phyloP scores from a whole-genome alignment of 23 red algal species.

The Gracilaria gracilis region DNA sequence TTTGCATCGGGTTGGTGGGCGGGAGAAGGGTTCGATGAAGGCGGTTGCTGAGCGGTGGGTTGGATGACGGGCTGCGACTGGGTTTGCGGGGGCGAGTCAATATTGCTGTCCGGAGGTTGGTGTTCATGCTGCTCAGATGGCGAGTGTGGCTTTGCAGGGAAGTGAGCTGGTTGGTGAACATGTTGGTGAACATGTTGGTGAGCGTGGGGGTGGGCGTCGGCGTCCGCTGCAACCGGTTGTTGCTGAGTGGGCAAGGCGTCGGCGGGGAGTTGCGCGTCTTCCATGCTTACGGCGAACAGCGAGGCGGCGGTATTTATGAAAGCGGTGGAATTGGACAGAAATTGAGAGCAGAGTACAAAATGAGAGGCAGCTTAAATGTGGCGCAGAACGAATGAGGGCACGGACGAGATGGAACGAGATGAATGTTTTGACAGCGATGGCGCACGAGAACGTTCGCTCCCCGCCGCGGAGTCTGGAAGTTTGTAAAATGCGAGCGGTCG shows the following conservation, averaged over 20 bases:
- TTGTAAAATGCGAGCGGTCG: neutral
- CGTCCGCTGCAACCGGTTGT: neutral
- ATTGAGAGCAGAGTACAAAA: neutral
- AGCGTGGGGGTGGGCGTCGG: too few relatives aligned
- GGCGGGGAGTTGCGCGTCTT: neutral
- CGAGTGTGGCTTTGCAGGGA: too few relatives aligned
- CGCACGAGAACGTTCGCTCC: neutral
- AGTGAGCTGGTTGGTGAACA: neutral
- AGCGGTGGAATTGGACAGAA: neutral
- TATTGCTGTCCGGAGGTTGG: neutral
- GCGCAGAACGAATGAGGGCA: neutral
- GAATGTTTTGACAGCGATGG: neutral
- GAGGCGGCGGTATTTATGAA: neutral
- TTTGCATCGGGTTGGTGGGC: neutral
- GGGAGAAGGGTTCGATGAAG: neutral
- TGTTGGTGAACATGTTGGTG: neutral
- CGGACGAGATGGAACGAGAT: neutral
- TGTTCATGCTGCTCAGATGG: neutral
- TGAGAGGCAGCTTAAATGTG: neutral
- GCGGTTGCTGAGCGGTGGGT: neutral
- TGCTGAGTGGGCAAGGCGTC: neutral
- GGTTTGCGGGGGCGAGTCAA: neutral
- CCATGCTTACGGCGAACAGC: neutral
- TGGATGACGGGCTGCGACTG: slow-evolving; percentile 7
- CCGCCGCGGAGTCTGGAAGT: neutral